phyloP scores from a whole-genome alignment of 495 filamentous ascomycete genomes.

The Tuber magnatum region DNA sequence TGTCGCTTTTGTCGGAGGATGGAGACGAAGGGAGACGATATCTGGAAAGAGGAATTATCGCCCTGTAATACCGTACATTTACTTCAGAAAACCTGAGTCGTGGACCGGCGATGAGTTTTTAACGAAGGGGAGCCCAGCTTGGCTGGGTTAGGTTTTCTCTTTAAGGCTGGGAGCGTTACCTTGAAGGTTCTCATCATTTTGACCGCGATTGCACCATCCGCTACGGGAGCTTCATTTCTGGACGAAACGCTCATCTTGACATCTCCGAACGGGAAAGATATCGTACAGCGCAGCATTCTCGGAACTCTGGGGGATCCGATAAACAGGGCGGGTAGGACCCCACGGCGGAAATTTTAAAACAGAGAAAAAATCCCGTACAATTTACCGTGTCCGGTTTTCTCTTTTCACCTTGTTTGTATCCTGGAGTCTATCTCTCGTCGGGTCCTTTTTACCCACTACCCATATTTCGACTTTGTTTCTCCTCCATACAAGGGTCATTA shows the following conservation, averaged over 20 bases:
- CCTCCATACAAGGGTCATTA: not conserved
- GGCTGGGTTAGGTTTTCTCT: constrained; percentile 30
- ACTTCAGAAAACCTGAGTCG: not conserved
- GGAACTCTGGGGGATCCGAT: not conserved
- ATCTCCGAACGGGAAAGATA: not conserved
- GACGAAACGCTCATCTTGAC: not conserved
- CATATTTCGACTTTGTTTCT: not conserved
- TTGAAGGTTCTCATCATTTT: constrained; percentile 38
- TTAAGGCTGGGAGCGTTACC: constrained; percentile 17
- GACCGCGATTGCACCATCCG: constrained; percentile 36
- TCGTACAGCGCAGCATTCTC: not conserved
- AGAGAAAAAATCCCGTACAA: not conserved
- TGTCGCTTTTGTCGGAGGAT: constrained; percentile 7
- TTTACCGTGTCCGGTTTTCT: not conserved
- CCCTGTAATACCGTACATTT: not conserved
- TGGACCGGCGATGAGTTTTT: constrained; percentile 29
- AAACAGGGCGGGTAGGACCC: not conserved
- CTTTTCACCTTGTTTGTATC: not conserved
- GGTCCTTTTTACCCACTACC: not conserved
- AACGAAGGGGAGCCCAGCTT: constrained; percentile 26
- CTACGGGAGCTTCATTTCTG: not conserved
- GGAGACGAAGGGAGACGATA: constrained; percentile 14
- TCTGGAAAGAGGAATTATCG: not conserved
- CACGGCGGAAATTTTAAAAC: not conserved
- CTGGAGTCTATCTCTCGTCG: not conserved